Conservation (phyloP, 2,329 filamentous ascomycete species). For the Eurotiales sp. region DNA sequence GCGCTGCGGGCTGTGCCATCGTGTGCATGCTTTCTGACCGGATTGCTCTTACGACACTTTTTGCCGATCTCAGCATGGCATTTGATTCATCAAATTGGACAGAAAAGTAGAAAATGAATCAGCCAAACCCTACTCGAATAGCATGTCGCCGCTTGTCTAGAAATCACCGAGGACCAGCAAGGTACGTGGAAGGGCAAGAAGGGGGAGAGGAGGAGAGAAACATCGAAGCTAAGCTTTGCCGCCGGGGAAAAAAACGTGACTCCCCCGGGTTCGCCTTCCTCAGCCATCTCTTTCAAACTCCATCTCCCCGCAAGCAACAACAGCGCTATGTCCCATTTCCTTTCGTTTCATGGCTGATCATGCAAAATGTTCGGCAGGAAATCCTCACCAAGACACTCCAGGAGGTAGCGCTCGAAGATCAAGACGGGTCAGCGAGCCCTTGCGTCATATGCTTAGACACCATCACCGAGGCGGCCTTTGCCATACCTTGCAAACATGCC, state of each 20-base stretch:
- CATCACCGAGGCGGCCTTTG: conserved; percentile 67
- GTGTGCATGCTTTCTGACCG: conserved; percentile 11
- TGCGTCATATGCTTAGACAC: conserved; percentile 86
- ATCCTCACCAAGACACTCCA: conserved; percentile 43
- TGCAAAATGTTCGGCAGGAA: conserved; percentile 39
- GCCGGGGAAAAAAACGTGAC: conserved; percentile 10
- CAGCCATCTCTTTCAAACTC: not conserved
- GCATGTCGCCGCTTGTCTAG: no score
- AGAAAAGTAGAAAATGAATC: not conserved
- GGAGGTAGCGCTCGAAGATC: conserved; percentile 39
- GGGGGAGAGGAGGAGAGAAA: not conserved
- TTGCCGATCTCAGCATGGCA: conserved; percentile 33
- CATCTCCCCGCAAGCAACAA: no score
- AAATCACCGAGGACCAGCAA: not conserved
- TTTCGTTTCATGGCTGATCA: conserved; percentile 33
- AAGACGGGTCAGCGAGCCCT: conserved; percentile 42
- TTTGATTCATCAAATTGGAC: conserved; percentile 1
- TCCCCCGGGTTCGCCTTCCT: not conserved
- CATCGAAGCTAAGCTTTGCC: conserved; percentile 2
- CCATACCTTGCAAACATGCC: conserved; percentile 72
- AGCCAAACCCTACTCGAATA: no score
- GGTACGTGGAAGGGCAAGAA: no score
- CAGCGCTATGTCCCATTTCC: not conserved
- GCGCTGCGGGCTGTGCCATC: conserved; percentile 26
- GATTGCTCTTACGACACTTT: conserved; percentile 30